These are phyloP conservation scores for Aspergillus phoenicis DNA, from an alignment of 2,329 filamentous ascomycete genomes.

Conservation along the genomic window DNA sequence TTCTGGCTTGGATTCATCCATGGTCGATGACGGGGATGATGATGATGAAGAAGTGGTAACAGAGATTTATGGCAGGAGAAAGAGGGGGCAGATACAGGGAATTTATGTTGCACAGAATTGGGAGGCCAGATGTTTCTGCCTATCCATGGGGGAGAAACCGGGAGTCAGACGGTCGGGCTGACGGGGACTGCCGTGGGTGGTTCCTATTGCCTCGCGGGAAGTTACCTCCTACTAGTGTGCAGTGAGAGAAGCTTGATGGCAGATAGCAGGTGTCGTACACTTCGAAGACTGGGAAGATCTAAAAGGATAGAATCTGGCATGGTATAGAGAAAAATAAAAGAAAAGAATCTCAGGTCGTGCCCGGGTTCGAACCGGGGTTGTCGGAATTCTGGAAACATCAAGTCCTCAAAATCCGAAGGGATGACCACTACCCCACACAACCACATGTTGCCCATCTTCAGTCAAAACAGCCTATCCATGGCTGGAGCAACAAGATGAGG, in stretches of 20 bases:
- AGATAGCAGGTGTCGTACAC: not conserved
- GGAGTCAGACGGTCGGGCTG: no score
- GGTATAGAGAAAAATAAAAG: not conserved
- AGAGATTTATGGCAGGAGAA: no score
- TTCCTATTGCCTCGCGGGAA: no score
- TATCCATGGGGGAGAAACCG: no score
- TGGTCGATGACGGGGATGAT: not conserved
- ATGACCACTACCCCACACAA: not conserved
- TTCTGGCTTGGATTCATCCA: not conserved
- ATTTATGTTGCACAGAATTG: no score
- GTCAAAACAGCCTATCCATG: not conserved
- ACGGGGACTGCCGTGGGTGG: no score
- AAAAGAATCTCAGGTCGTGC: not conserved
- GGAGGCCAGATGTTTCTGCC: no score
- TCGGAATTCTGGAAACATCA: not conserved
- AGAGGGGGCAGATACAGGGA: no score
- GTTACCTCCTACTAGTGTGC: no score
- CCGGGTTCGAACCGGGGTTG: not conserved
- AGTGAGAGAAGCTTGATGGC: no score
- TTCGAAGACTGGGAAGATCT: not conserved
- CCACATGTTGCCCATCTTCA: not conserved
- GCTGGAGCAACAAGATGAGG: not conserved
- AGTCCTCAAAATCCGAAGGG: not conserved
- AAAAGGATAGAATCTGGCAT: not conserved
- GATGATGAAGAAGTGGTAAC: no score